A percentile compares a stretch with the other conserved stretches of the same genome.
Conservation (phyloP, 768 basidiomycete genomes). For the Suillus subaureus region DNA sequence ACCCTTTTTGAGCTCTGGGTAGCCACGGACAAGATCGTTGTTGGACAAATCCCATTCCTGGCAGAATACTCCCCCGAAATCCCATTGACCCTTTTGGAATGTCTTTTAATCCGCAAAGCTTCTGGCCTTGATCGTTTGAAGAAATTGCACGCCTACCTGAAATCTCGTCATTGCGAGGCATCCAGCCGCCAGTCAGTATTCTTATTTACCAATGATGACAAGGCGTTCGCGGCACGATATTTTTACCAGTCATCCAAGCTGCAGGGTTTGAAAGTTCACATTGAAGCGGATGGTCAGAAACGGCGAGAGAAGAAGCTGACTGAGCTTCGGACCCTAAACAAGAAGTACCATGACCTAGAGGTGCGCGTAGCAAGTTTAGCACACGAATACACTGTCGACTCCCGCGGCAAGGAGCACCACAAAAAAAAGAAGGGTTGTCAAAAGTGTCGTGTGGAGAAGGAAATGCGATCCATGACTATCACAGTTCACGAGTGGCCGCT, state of each 20-base stretch:
- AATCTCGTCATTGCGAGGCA: constrained; percentile 26
- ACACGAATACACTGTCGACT: background rate
- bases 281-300: constrained; percentile 30
- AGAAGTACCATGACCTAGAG: no score
- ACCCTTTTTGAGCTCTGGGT: constrained; percentile 40
- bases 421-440: constrained; percentile 16
- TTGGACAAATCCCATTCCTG: constrained; percentile 30
- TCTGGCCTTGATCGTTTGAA: constrained; percentile 31
- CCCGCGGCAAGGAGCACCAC: background rate
- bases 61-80: constrained; percentile 38
- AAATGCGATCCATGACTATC: constrained; percentile 31
- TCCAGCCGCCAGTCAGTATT: constrained; percentile 36
- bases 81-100: constrained; percentile 26
- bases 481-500: constrained; percentile 50
- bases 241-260: constrained; percentile 29
- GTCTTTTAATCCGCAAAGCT: constrained; percentile 31
- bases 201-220: constrained; percentile 13
- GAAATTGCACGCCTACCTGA: constrained; percentile 34
- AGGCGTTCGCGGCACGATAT: constrained; percentile 38
- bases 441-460: constrained; percentile 32
- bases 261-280: constrained; percentile 28
- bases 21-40: constrained; percentile 32
- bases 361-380: background rate
- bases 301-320: constrained; percentile 24
- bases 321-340: background rate